phyloP scores from a whole-genome alignment of 2,329 filamentous ascomycete genomes.

The Stenocarpella maydis region DNA sequence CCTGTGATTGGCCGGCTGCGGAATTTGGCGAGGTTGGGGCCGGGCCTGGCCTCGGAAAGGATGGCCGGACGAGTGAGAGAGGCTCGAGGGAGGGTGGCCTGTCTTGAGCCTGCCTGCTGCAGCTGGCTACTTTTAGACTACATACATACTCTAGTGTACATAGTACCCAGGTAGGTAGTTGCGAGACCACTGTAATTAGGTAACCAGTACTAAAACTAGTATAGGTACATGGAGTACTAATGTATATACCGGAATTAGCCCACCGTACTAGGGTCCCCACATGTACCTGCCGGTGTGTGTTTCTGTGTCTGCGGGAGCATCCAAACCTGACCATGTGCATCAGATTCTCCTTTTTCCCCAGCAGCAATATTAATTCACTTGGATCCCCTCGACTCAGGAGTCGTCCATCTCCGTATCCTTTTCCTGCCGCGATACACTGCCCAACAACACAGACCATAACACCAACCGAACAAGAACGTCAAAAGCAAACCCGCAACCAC shows the following conservation, averaged over 20 bases:
- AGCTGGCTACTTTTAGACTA: too few species aligned
- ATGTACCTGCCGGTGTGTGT: neutral
- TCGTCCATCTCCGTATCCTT: neutral
- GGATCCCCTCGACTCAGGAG: neutral
- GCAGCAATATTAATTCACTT: slow-evolving; percentile 23
- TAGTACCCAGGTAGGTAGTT: too few species aligned
- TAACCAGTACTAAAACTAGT: too few species aligned
- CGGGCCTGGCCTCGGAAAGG: slow-evolving; percentile 3
- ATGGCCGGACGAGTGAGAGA: neutral
- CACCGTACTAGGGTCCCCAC: neutral
- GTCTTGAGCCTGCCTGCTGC: slow-evolving; percentile 13
- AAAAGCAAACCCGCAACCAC: neutral
- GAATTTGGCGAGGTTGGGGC: too few species aligned
- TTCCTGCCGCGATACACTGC: slow-evolving; percentile 2
- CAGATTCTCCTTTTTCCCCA: slow-evolving; percentile 18
- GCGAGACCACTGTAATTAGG: too few species aligned
- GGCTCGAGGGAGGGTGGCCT: neutral
- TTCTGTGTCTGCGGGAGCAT: slow-evolving; percentile 5
- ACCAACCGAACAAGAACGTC: neutral
- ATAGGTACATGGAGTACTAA: neutral
- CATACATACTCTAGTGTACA: too few species aligned
- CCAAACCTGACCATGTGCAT: slow-evolving; percentile 9
- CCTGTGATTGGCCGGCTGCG: slow-evolving; percentile 32
- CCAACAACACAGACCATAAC: neutral
- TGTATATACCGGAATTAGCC: neutral